A percentile compares a stretch with the other conserved stretches of the same genome.
phyloP scores from a whole-genome alignment of 306 rosid species.

The Vigna nakashimae region DNA sequence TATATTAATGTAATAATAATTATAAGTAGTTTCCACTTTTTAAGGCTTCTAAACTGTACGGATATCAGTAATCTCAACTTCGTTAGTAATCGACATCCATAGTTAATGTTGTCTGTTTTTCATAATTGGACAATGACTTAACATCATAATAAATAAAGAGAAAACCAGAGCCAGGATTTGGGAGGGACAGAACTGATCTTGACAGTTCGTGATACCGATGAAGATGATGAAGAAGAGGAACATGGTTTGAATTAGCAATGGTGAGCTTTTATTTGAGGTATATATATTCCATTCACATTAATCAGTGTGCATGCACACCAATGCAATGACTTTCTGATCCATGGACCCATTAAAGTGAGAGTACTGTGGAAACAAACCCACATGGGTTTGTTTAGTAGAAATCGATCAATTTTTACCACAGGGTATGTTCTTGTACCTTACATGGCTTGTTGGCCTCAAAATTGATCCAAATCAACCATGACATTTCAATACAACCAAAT shows the following conservation, averaged over 20 bases:
- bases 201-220: conserved; percentile 10
- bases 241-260: neutral
- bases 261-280: neutral
- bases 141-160: conserved; percentile 2
- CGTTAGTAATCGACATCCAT: neutral
- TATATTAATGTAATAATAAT: neutral
- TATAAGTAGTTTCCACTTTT: neutral
- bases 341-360: neutral
- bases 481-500: conserved; percentile 23
- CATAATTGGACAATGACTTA: conserved; percentile 9
- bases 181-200: neutral
- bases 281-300: neutral
- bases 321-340: conserved; percentile 24
- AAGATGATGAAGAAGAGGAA: conserved; percentile 2
- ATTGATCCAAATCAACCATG: conserved; percentile 15
- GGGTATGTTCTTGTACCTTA: conserved; percentile 30
- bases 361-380: conserved; percentile 47
- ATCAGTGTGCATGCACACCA: conserved; percentile 3
- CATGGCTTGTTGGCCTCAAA: conserved; percentile 34
- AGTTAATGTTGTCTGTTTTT: neutral
- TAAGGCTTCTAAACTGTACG: neutral
- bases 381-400: conserved; percentile 45
- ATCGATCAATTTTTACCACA: conserved; percentile 47
- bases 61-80: neutral
- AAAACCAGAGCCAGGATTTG: neutral